These are phyloP conservation scores for Diaporthe sp. DNA, from an alignment of 2,329 filamentous ascomycete genomes.

Conservation along the genomic window DNA sequence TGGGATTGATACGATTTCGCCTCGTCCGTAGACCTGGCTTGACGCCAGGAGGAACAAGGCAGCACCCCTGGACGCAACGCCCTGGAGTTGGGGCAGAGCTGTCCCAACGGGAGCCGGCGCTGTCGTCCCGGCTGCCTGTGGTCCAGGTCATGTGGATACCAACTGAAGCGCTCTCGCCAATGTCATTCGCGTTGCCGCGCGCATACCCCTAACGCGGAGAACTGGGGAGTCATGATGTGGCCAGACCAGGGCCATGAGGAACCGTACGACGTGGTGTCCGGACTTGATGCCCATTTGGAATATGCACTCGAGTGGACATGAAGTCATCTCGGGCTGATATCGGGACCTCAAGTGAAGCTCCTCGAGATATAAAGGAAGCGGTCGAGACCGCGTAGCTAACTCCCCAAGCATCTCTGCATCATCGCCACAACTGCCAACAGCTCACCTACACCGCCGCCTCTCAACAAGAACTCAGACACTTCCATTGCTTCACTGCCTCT, in stretches of 20 bases:
- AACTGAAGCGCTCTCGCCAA: constrained; percentile 27
- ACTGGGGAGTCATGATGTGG: constrained; percentile 29
- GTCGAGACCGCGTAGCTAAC: constrained; percentile 13
- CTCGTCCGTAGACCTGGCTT: background rate
- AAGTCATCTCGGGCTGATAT: constrained; percentile 28
- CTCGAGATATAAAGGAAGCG: constrained; percentile 28
- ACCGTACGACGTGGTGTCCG: constrained; percentile 30
- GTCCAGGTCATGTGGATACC: constrained; percentile 17
- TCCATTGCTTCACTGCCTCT: background rate
- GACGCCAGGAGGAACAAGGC: constrained; percentile 13
- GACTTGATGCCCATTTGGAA: constrained; percentile 15
- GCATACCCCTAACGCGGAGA: constrained; percentile 33
- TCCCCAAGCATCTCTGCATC: constrained; percentile 21
- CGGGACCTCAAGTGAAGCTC: constrained; percentile 29
- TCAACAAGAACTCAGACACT: background rate
- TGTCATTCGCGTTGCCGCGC: constrained; percentile 32
- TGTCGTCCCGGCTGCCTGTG: constrained; percentile 8
- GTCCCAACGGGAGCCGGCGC: background rate
- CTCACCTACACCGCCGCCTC: constrained; percentile 18
- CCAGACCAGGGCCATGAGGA: constrained; percentile 22
- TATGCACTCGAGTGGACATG: constrained; percentile 26
- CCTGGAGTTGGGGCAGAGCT: constrained; percentile 7
- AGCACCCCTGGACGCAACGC: constrained; percentile 9
- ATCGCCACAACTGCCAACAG: constrained; percentile 2
- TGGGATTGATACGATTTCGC: constrained; percentile 8